Percentiles rank a stretch among this genome's conserved stretches.
Evolutionary conservation across 306 rosid genomes (phyloP).

Genomic region (Hippophae tibetana): DNA sequence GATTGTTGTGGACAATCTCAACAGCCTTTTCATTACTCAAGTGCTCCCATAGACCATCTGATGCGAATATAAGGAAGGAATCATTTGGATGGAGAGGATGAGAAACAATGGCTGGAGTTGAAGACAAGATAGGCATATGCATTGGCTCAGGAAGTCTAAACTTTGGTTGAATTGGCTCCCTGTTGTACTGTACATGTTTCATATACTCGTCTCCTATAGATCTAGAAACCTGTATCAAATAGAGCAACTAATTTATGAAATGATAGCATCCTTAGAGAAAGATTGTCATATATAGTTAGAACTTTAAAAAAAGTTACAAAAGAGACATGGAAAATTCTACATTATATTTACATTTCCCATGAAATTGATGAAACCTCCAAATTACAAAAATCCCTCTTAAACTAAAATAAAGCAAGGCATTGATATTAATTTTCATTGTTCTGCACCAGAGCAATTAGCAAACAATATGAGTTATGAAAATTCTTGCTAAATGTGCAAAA

Average conservation of each 20-base stretch:
- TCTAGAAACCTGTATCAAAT: conserved; percentile 74
- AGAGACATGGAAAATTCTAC: background rate
- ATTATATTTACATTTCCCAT: background rate
- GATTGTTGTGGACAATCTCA: conserved; percentile 74
- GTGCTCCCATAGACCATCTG: conserved; percentile 98
- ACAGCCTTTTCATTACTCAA: conserved; percentile 82
- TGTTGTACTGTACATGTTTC: conserved; percentile 72
- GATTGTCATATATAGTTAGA: background rate
- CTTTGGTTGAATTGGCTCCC: conserved; percentile 54
- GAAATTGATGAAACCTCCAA: too few species aligned
- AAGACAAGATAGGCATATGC: conserved; percentile 69
- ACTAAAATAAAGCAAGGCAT: background rate
- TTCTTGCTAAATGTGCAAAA: background rate
- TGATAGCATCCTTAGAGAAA: conserved; percentile 2
- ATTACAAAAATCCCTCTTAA: background rate
- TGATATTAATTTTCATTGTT: background rate
- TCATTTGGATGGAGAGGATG: conserved; percentile 77
- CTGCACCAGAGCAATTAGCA: background rate
- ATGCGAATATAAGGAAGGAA: conserved; percentile 93
- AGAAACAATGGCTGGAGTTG: conserved; percentile 65
- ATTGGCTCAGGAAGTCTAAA: conserved; percentile 88
- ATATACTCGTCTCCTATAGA: conserved; percentile 84
- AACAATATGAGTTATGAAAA: background rate
- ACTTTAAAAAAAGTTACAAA: background rate
- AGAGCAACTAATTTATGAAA: conserved; percentile 15